Conservation (phyloP, 768 basidiomycete genomes). For the Calocera viscosa region DNA sequence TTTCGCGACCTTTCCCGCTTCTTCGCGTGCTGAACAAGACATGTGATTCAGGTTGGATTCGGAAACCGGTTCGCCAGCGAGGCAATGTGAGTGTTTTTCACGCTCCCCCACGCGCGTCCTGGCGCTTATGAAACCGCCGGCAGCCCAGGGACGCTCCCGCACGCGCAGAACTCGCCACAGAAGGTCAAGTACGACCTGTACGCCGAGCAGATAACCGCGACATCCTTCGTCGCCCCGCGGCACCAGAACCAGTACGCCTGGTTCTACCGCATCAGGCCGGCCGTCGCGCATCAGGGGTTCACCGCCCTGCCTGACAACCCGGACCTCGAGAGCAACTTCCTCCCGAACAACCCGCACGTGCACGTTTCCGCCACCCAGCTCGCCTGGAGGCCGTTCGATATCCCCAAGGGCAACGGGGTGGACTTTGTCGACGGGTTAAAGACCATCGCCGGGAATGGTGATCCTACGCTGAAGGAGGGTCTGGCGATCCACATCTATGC, state of each 20-base stretch:
- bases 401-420: conserved; percentile 35
- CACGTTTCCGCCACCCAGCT: conserved; percentile 51
- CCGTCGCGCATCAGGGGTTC: conserved; percentile 55
- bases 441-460: conserved; percentile 51
- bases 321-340: conserved; percentile 52
- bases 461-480: conserved; percentile 50
- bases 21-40: not conserved
- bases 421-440: conserved; percentile 51
- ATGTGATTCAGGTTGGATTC: conserved; percentile 15
- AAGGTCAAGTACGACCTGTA: conserved; percentile 52
- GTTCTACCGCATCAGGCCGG: conserved; percentile 56
- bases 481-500: conserved; percentile 52
- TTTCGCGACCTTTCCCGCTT: not conserved
- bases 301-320: conserved; percentile 42
- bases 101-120: not conserved
- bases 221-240: conserved; percentile 48
- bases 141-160: conserved; percentile 45
- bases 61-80: conserved; percentile 18
- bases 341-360: conserved; percentile 46
- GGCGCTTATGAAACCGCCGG: not conserved
- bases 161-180: conserved; percentile 51
- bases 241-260: conserved; percentile 44
- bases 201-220: conserved; percentile 46
- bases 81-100: conserved; percentile 11
- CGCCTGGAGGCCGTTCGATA: conserved; percentile 50